phyloP scores from a whole-genome alignment of 2,329 filamentous ascomycete species.

The Didymella arachidicola region DNA sequence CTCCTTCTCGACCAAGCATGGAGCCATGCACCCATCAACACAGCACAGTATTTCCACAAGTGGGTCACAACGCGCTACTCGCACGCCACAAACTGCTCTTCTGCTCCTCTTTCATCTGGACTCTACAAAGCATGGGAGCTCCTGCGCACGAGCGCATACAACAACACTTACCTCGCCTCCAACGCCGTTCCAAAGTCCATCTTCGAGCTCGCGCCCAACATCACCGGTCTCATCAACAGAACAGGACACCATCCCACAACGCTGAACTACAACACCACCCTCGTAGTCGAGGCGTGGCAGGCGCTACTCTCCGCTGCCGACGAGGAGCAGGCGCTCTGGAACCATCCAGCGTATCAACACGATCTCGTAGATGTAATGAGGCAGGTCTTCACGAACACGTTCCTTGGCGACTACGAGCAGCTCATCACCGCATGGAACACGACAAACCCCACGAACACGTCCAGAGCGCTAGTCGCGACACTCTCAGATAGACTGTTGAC shows the following conservation, averaged over 20 bases:
- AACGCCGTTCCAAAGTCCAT: neutral
- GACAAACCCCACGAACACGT: neutral
- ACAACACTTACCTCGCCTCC: neutral
- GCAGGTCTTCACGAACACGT: neutral
- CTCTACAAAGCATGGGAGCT: neutral
- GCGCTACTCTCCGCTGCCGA: neutral
- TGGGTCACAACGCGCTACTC: constrained; percentile 37
- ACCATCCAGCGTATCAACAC: neutral
- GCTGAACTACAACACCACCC: constrained; percentile 53
- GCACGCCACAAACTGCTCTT: neutral
- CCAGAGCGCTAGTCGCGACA: neutral
- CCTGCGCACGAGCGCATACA: neutral
- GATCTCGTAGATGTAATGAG: neutral
- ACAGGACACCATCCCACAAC: constrained; percentile 55
- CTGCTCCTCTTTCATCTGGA: neutral
- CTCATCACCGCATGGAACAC: neutral
- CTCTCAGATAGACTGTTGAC: neutral
- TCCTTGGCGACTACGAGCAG: neutral
- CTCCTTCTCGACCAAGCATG: constrained; percentile 62
- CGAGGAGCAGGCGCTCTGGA: neutral
- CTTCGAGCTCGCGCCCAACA: constrained; percentile 52
- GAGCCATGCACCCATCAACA: constrained; percentile 55
- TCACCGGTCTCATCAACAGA: constrained; percentile 51
- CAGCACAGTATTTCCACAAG: constrained; percentile 54
- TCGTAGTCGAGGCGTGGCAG: constrained; percentile 53